phyloP scores from a whole-genome alignment of 2,329 filamentous ascomycete genomes.

The Ambrosiella xylebori region DNA sequence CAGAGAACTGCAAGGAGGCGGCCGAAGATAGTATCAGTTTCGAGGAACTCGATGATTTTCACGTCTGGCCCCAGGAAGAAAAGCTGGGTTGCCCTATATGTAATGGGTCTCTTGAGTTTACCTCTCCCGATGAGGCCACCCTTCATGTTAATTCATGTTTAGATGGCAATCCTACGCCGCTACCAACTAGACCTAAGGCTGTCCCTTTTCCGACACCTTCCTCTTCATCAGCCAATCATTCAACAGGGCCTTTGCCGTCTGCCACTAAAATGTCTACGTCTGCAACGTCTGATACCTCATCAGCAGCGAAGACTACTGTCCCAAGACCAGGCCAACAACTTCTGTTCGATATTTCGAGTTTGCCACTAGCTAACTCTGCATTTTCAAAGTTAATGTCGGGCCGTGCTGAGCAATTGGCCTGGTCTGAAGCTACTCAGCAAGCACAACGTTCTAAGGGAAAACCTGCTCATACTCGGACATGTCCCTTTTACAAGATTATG shows the following conservation, averaged over 20 bases:
- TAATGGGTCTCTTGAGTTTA: constrained; percentile 8
- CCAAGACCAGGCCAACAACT: constrained; percentile 67
- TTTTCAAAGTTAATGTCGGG: constrained; percentile 88
- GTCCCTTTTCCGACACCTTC: background rate
- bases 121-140: constrained; percentile 44
- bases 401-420: constrained; percentile 78
- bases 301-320: constrained; percentile 50
- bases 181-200: constrained; percentile 22
- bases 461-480: constrained; percentile 74
- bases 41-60: constrained; percentile 18
- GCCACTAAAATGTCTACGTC: constrained; percentile 19
- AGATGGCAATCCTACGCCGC: constrained; percentile 56
- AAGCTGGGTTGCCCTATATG: constrained; percentile 9
- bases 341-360: constrained; percentile 40
- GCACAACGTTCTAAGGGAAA: constrained; percentile 67
- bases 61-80: constrained; percentile 20
- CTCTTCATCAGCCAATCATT: background rate
- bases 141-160: constrained; percentile 86
- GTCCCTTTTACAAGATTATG: constrained; percentile 97
- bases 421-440: constrained; percentile 68
- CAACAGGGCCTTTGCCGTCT: constrained; percentile 6
- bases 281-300: constrained; percentile 28
- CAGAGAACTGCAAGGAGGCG: constrained; percentile 50
- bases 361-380: constrained; percentile 40
- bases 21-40: constrained; percentile 31